Evolutionary conservation across 1,284 basidiomycete species (phyloP).

Genomic region (Cutaneotrichosporon sp.): DNA sequence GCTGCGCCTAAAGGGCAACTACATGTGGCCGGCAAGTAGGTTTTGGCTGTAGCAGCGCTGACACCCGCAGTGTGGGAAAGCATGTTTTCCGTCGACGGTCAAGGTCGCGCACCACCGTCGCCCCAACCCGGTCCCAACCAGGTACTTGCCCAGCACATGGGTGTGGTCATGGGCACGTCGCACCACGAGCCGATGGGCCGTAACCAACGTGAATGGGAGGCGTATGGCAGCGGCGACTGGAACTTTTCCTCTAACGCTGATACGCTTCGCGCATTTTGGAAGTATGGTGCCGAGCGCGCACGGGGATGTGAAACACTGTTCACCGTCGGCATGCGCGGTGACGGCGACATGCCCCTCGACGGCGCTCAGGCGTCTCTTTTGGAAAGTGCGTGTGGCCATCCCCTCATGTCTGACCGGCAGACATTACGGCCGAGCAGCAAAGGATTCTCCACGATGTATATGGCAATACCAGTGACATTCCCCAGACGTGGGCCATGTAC

Average conservation of each 20-base stretch:
- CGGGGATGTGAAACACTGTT: conserved; percentile 25
- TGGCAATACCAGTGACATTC: conserved; percentile 53
- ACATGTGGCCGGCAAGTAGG: conserved; percentile 54
- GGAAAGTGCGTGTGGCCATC: neutral
- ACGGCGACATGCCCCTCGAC: conserved; percentile 24
- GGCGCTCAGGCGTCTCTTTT: conserved; percentile 17
- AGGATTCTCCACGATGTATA: conserved; percentile 55
- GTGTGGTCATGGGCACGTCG: conserved; percentile 60
- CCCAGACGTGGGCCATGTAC: conserved; percentile 52
- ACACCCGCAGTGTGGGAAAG: conserved; percentile 45
- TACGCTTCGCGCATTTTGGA: conserved; percentile 24
- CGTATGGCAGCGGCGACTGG: conserved; percentile 15
- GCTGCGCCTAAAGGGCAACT: conserved; percentile 63
- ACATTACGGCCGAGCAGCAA: conserved; percentile 59
- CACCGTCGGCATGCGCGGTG: conserved; percentile 32
- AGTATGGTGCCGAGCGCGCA: conserved; percentile 27
- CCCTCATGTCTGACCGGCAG: neutral
- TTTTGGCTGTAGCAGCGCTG: neutral
- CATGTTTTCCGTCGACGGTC: conserved; percentile 63
- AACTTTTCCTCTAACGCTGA: conserved; percentile 21
- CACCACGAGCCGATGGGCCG: conserved; percentile 46
- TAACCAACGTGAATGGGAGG: conserved; percentile 10
- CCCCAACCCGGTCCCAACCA: conserved; percentile 53
- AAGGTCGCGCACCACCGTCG: conserved; percentile 22
- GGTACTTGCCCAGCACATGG: conserved; percentile 60